Conservation (phyloP, 495 filamentous ascomycete species). For the Pseudotulostoma volvatum region DNA sequence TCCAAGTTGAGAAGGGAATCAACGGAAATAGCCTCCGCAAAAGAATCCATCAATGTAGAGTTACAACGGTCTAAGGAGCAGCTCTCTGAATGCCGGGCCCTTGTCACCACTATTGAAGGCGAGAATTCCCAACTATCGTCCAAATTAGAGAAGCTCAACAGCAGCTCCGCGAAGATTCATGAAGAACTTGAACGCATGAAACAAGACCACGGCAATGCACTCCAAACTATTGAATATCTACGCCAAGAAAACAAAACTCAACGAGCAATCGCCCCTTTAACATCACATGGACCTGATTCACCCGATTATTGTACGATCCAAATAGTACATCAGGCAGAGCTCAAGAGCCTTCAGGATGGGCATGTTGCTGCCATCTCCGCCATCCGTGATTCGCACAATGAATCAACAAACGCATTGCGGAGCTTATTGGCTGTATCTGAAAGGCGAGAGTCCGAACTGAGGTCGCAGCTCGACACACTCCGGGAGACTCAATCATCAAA, state of each 20-base stretch:
- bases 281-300: neutral
- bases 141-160: slow-evolving; percentile 19
- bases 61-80: slow-evolving; percentile 20
- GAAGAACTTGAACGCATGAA: slow-evolving; percentile 19
- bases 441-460: slow-evolving; percentile 27
- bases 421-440: slow-evolving; percentile 24
- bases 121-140: slow-evolving; percentile 28
- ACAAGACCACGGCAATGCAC: slow-evolving; percentile 20
- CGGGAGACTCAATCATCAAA: slow-evolving; percentile 10
- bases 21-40: slow-evolving; percentile 11
- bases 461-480: slow-evolving; percentile 20
- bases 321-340: slow-evolving; percentile 22
- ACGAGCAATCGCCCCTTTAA: neutral
- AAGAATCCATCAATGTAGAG: slow-evolving; percentile 21
- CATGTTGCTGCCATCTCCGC: slow-evolving; percentile 24
- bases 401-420: slow-evolving; percentile 26
- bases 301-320: slow-evolving; percentile 8
- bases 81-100: slow-evolving; percentile 23
- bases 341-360: slow-evolving; percentile 22
- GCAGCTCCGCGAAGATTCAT: slow-evolving; percentile 19
- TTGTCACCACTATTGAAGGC: slow-evolving; percentile 28
- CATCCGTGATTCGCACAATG: slow-evolving; percentile 26
- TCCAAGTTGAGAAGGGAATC: slow-evolving; percentile 16
- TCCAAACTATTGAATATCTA: neutral
- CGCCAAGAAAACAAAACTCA: neutral